phyloP scores from a whole-genome alignment of 768 basidiomycete genomes.

The Candolleomyces eurysporus region DNA sequence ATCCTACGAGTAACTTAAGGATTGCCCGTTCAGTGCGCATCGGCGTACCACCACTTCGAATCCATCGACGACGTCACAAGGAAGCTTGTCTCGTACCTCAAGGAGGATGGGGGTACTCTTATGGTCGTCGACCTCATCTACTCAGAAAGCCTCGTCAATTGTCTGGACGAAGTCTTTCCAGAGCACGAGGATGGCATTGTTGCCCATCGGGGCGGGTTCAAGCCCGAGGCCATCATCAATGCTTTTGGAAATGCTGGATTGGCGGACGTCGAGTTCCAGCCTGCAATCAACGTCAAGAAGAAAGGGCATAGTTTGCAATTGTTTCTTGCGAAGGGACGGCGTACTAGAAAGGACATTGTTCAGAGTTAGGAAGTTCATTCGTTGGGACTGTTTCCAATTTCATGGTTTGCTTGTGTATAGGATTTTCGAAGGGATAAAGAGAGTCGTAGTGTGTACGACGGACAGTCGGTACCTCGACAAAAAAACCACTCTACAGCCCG shows the following conservation, averaged over 20 bases:
- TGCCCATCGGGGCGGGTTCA: slow-evolving; percentile 29
- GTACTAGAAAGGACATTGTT: no score
- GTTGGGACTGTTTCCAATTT: no score
- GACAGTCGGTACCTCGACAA: no score
- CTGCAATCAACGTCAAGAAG: slow-evolving; percentile 15
- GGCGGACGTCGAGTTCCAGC: slow-evolving; percentile 15
- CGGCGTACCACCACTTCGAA: slow-evolving; percentile 62
- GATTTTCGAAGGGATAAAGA: no score
- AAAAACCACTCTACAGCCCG: no score
- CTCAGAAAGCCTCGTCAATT: slow-evolving; percentile 15
- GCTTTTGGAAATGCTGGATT: slow-evolving; percentile 26
- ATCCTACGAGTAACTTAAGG: background rate
- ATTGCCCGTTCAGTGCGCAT: slow-evolving; percentile 46
- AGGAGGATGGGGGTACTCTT: slow-evolving; percentile 49
- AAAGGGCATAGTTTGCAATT: slow-evolving; percentile 17
- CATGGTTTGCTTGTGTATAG: no score
- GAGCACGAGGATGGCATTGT: slow-evolving; percentile 24
- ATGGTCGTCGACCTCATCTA: slow-evolving; percentile 53
- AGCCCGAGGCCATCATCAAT: slow-evolving; percentile 18
- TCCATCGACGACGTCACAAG: slow-evolving; percentile 47
- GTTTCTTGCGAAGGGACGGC: slow-evolving; percentile 20
- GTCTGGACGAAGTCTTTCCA: slow-evolving; percentile 17
- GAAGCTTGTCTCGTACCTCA: slow-evolving; percentile 48
- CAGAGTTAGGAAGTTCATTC: no score
- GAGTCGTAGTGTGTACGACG: no score